phyloP scores from a whole-genome alignment of 208 protist species.

The Borovskyia barvae region DNA sequence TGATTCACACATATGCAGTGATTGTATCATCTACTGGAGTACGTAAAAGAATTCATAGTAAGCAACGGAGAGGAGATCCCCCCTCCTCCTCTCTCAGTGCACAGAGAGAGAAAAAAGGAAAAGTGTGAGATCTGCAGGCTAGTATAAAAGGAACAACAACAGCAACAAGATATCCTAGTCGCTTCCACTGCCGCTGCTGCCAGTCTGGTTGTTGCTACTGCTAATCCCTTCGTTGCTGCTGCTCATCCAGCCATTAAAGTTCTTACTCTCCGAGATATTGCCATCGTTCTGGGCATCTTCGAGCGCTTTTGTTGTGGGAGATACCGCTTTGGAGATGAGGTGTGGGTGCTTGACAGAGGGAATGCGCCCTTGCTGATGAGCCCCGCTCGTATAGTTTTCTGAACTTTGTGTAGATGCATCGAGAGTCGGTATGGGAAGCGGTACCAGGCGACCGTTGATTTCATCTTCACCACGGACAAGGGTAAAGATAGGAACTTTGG shows the following conservation, averaged over 20 bases:
- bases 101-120: neutral
- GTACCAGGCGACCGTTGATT: slow-evolving; percentile 6
- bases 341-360: slow-evolving; percentile 11
- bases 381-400: neutral
- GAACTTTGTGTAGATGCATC: no score
- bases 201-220: slow-evolving; percentile 26
- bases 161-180: slow-evolving; percentile 6
- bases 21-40: no score
- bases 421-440: no score
- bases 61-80: no score
- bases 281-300: slow-evolving; percentile 1
- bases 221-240: slow-evolving; percentile 20
- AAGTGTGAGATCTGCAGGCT: neutral
- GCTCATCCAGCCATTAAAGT: slow-evolving; percentile 8
- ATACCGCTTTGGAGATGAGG: no score
- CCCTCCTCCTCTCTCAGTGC: no score
- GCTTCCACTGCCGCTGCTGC: slow-evolving; percentile 24
- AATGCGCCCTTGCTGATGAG: neutral
- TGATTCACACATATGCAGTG: no score
- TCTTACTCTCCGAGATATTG: neutral
- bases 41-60: no score
- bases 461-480: slow-evolving; percentile 15
- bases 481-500: slow-evolving; percentile 22
- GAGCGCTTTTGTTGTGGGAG: neutral
- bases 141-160: neutral